Base-by-base conservation (phyloP, 2,329 filamentous ascomycete species). In the Diaporthe ilicicola region DNA sequence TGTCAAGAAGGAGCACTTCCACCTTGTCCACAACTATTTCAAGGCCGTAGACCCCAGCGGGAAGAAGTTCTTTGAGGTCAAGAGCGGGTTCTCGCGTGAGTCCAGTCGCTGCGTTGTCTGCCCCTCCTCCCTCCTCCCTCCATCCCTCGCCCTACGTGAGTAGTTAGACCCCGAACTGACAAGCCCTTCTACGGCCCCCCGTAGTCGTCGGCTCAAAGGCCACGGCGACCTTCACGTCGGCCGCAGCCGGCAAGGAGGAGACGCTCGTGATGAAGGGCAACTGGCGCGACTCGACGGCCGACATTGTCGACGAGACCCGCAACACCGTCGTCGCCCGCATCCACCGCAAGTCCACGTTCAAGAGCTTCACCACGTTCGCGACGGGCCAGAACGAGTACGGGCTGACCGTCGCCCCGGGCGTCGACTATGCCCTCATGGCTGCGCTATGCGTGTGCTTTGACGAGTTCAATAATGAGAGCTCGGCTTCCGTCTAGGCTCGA, bases 391-490 rank as follows among this genome's bases (percentile, higher is more conserved):
- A 93, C 80, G 91, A 90, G 4, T 93, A 93, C 74, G 86, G 84
- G 1, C 84, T 93, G 6, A 84, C 84, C 0, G 85, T 93, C 7
- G 90, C 90, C 1, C 89, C 91, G 0, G 88, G 88, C 19, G 88
- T 92, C 8, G 91, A 94, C 76, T 85, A 92, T 79, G 87, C 89
- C 4, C 76, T 93, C 56, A 87, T 93, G 74, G 88, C 85, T 0
- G 91, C 91, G 13, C 82, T 93, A 76, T 93, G 90, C 76, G 89
- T 93, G 66, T 90, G 87, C 72, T 81, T 93, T 72, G 91, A 93
- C 74, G 90, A 93, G 84, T 87, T 86, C 82, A 87, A 91, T 70
- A 88, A 89, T 59, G 84, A 88, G 69, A 12, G 10, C 5, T 5
- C 17, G 3, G n/a, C n/a, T 4, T 22, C 8, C 19, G 46, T 10